Evolutionary conservation across 345 rosid genomes (phyloP), one percentile per base, ranked within the genome.

Genomic region (Mangifera indica): DNA sequence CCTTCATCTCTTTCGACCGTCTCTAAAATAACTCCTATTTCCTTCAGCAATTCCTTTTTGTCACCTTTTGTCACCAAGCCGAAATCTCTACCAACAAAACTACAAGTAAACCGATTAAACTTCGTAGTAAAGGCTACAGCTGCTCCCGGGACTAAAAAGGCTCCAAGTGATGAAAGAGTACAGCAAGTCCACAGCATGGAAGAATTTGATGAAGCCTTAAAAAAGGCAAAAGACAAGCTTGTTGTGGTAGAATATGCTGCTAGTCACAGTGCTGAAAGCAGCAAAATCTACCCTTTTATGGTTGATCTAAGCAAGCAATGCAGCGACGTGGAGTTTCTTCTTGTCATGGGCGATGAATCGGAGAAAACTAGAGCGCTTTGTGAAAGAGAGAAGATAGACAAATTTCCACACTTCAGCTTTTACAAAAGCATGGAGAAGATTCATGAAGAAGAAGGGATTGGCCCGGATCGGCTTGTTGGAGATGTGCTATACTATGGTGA

Each of bases 401-500:
- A 87, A 66, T 93, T 89, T 52, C 97, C 97, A 0, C 97, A 92
- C 84, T 94, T 94, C 68, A 89, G 87, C 81, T 94, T 94, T 83
- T 92, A 94, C 84, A 92, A 94, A 73, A 80, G 81, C 85, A 84
- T 82, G 93, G 97, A 92, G 74, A 89, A 88, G 74, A 85, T 94
- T 53, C 98, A 94, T 72, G 98, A 94, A 65, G 98, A 94, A 76
- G 97, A 90, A 76, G 97, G 81, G 3, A 89, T 94, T 25, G 97
- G 88, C 0, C 98, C 97, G 1, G 98, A 94, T 72, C 87, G 53
- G 79, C 80, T 94, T 5, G 71, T 84, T 76, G 97, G 98, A 17
- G 97, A 92, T 67, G 98, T 94, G 72, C 59, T 94, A n/a, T 94
- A 92, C 84, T 94, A 94, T 81, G 97, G 98, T 0, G 98, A 94